Evolutionary conservation across 2,329 filamentous ascomycete genomes (phyloP), one percentile per base, ranked within the genome.

Genomic region (Fusarium sp.): DNA sequence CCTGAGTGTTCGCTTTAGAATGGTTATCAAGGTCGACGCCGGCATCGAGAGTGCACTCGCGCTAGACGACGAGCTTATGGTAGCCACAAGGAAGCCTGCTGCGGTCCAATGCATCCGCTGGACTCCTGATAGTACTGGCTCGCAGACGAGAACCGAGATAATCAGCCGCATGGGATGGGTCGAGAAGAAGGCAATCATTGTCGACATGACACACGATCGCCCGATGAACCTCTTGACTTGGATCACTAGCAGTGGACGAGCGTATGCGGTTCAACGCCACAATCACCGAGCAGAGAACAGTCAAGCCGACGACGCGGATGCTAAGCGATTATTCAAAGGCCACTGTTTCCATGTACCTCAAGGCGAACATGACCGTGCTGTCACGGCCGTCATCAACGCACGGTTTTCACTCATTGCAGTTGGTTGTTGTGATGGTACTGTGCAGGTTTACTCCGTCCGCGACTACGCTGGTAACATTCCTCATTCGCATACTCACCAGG

Each of bases 1-100:
- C 76, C 87, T 96, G 53, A 96, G 90, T 70, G 84, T 99, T 44
- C 90, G 92, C 10, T 99, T 99, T 77, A 87, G 94, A 54, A 97
- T 97, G 91, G 94, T 97, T 12, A 98, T 99, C 72, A 96, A 96
- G 74, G 92, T 99, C 15, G 95, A 99, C 76, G 95, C 95, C 3
- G 95, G 95, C 3, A 97, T 99, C 69, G 88, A 89, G 67, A 91
- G 89, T 70, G 92, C 91, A 10, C 79, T 98, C 51, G 94, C 95
- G 3, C 83, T 98, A 22, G 95, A 98, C 66, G 92, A 97, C 53
- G 95, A 98, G 75, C 81, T 99, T 36, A 83, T 98, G 22, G 93
- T 99, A 48, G 92, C 95, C 5, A 99, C 95, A 1, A 83, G 87
- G 54, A 97, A 95, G 72, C 95, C 95, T 4, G 89, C 93, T 1